Conservation (phyloP, 371 early-diverging fungal species). For the Mucor piriformis region DNA sequence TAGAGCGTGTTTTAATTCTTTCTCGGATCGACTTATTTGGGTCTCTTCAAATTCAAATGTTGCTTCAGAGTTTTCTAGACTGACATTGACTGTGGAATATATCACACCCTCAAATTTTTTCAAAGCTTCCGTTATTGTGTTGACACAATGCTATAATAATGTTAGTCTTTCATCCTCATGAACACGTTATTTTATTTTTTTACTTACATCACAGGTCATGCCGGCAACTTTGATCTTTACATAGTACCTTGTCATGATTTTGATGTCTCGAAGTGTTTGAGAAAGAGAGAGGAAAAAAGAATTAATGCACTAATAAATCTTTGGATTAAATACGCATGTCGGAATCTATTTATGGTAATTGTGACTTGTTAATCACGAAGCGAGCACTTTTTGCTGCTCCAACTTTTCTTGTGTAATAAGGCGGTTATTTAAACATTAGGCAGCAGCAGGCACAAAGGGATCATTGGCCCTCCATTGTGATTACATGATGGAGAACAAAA, state of each 20-base stretch:
- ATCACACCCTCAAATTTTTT: constrained; percentile 20
- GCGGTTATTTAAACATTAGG: not conserved
- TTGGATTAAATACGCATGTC: not conserved
- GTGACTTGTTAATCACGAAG: constrained; percentile 6
- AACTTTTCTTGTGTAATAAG: not conserved
- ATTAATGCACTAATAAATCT: not conserved
- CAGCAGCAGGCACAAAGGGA: not conserved
- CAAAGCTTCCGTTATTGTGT: constrained; percentile 56
- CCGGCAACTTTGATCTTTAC: constrained; percentile 26
- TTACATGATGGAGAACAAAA: no score
- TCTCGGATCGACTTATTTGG: not conserved
- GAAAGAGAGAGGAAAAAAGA: constrained; percentile 1
- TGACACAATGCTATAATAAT: constrained; percentile 68
- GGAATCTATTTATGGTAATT: constrained; percentile 14
- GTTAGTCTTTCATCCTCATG: not conserved
- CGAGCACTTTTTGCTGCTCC: constrained; percentile 22
- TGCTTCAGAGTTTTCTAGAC: constrained; percentile 28
- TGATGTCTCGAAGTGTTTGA: not conserved
- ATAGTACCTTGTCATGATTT: constrained; percentile 12
- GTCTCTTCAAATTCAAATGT: constrained; percentile 14
- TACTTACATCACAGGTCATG: constrained; percentile 42
- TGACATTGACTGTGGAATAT: constrained; percentile 22
- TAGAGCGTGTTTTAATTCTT: constrained; percentile 14
- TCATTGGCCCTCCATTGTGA: no score
- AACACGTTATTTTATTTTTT: not conserved